Evolutionary conservation across 2,329 filamentous ascomycete genomes (phyloP), one percentile per base, ranked within the genome.

Genomic region (Penicillium palitans): DNA sequence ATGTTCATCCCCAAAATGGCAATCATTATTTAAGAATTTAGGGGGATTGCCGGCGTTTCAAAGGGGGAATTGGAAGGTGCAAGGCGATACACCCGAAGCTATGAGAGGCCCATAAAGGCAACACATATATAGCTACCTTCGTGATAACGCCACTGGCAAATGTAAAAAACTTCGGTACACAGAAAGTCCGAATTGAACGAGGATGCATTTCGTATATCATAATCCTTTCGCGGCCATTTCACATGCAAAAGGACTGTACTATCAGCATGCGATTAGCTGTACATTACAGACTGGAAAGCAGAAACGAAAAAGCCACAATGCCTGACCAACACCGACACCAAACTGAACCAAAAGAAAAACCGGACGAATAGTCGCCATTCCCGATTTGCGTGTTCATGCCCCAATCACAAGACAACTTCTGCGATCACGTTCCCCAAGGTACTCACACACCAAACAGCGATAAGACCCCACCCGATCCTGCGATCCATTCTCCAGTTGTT

Each of bases 401-500:
- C 8, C n/a, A 52, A 37, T 69, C 59, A 72, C 25, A 54, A 62
- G 15, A 64, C 24, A 44, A 93, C 68, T 76, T 99, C 95, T 17
- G 96, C 84, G 44, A 88, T 80, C 2, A 99, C 84, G 75, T 98
- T 99, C 24, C 87, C 79, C 35, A 90, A 70, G 0, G 93, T 98
- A 70, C 90, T 93, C 27, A 91, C 74, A 13, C 78, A 80, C 95
- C 95, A 99, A 19, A 98, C 75, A 10, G 79, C 82, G 67, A 99
- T 89, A 67, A 98, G 74, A 0, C 85, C 85, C 82, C 86, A 90
- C 15, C 95, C 95, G 66, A 99, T 91, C 74, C 82, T 87, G 53
- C 87, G 84, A 71, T 87, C 92, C 84, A 97, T 88, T 41, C 89
- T 80, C 93, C 93, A 97, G 63, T 87, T 86, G 75, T 95, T 96